Evolutionary conservation across 208 protist genomes (phyloP).

Genomic region (Crithidia bombi): DNA sequence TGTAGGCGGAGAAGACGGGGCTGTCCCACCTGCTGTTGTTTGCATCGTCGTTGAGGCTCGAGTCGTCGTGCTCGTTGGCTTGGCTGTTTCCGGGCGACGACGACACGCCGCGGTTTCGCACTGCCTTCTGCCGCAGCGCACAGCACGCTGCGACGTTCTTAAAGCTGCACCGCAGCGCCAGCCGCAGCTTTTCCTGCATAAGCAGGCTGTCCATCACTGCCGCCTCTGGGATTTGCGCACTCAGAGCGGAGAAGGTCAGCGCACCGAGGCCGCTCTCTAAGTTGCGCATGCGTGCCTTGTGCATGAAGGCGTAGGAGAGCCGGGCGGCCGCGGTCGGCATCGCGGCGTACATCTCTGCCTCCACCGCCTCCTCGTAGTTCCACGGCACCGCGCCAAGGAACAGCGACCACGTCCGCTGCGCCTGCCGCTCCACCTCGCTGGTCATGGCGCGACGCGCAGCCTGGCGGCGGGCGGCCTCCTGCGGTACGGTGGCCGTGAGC

Average conservation of each 20-base stretch:
- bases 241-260: conserved; percentile 52
- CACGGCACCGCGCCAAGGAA: conserved; percentile 54
- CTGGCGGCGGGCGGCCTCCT: conserved; percentile 15
- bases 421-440: conserved; percentile 3
- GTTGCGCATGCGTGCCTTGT: conserved; percentile 50
- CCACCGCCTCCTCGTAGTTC: conserved; percentile 39
- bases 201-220: conserved; percentile 49
- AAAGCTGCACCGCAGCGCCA: conserved; percentile 36
- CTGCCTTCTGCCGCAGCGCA: conserved; percentile 22
- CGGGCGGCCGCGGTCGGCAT: conserved; percentile 31
- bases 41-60: not conserved
- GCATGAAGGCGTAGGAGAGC: conserved; percentile 54
- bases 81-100: conserved; percentile 9
- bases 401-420: conserved; percentile 32
- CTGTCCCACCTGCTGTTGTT: conserved; percentile 8
- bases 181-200: conserved; percentile 56
- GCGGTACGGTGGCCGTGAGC: conserved; percentile 26
- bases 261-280: conserved; percentile 44
- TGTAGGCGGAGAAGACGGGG: conserved; percentile 12
- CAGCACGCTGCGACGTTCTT: conserved; percentile 27
- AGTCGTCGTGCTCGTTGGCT: not conserved
- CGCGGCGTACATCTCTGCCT: conserved; percentile 6
- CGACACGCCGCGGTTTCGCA: conserved; percentile 2
- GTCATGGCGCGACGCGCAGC: not conserved
- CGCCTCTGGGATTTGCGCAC: conserved; percentile 47